Percentiles rank a stretch among this genome's conserved stretches.
These are phyloP conservation scores for Aspergillus bertholletiae DNA, from an alignment of 495 filamentous ascomycete species.

Conservation along the genomic window DNA sequence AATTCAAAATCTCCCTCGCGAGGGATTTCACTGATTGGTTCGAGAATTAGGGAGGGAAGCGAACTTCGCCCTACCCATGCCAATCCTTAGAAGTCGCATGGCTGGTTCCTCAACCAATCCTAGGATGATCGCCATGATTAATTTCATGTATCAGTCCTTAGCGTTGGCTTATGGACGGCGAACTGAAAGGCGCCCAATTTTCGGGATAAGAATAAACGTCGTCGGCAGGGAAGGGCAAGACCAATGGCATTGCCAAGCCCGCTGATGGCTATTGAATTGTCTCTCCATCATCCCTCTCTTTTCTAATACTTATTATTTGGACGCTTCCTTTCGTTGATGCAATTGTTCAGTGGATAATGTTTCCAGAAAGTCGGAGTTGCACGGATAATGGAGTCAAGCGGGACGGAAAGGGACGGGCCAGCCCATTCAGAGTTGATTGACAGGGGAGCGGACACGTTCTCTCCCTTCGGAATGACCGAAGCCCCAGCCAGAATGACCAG, in stretches of 20 bases:
- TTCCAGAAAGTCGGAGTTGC: not conserved
- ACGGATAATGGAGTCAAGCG: conserved; percentile 22
- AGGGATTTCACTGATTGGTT: conserved; percentile 40
- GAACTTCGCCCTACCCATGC: conserved; percentile 26
- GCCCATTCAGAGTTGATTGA: conserved; percentile 17
- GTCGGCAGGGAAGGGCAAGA: not conserved
- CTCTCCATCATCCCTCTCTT: not conserved
- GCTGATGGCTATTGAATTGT: not conserved
- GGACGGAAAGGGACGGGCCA: conserved; percentile 47
- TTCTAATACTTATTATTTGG: conserved; percentile 8
- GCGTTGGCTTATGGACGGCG: conserved; percentile 4
- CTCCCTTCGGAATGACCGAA: conserved; percentile 12
- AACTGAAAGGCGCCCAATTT: not conserved
- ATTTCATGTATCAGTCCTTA: conserved; percentile 16
- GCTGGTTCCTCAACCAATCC: conserved; percentile 19
- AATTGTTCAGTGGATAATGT: conserved; percentile 1
- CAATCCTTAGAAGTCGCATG: conserved; percentile 24
- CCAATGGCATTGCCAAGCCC: not conserved
- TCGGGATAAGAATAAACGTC: not conserved
- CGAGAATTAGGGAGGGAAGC: conserved; percentile 20
- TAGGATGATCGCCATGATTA: conserved; percentile 27
- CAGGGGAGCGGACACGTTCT: conserved; percentile 4
- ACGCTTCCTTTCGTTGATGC: not conserved
- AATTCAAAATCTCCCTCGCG: conserved; percentile 21
- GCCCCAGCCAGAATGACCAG: conserved; percentile 4